Evolutionary conservation across 202 grass and related monocot species (phyloP).

Genomic region (Musa balbisiana): DNA sequence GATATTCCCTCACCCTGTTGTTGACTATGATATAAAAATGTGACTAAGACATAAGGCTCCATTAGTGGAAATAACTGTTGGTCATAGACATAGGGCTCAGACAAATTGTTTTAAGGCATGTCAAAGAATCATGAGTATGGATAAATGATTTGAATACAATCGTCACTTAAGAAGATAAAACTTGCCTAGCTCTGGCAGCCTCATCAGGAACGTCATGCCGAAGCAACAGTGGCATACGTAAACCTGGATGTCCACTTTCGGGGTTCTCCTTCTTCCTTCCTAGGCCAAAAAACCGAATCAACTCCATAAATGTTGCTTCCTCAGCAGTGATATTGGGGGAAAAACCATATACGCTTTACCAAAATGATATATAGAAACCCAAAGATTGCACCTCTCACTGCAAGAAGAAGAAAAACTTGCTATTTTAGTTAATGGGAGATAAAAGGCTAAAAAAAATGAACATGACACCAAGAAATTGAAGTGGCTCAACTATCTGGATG

Average conservation of each 20-base stretch:
- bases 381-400: constrained; percentile 83
- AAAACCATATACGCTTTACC: constrained; percentile 93
- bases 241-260: constrained; percentile 80
- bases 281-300: constrained; percentile 84
- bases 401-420: constrained; percentile 4
- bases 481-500: too few relatives aligned
- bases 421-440: too few relatives aligned
- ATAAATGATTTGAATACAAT: too few relatives aligned
- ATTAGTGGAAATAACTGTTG: too few relatives aligned
- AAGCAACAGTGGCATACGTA: constrained; percentile 59
- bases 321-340: constrained; percentile 86
- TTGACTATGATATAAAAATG: too few relatives aligned
- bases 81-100: too few relatives aligned
- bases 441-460: too few relatives aligned
- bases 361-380: constrained; percentile 69
- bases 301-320: constrained; percentile 82
- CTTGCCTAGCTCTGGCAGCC: constrained; percentile 88
- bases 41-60: too few relatives aligned
- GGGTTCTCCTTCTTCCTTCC: constrained; percentile 52
- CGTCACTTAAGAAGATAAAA: constrained; percentile 15
- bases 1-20: too few relatives aligned
- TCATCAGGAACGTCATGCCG: constrained; percentile 93
- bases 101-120: too few relatives aligned
- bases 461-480: too few relatives aligned
- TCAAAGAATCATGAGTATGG: too few relatives aligned